Conservation (phyloP, 768 basidiomycete genomes). For the Leucosporidium yakuticum region DNA sequence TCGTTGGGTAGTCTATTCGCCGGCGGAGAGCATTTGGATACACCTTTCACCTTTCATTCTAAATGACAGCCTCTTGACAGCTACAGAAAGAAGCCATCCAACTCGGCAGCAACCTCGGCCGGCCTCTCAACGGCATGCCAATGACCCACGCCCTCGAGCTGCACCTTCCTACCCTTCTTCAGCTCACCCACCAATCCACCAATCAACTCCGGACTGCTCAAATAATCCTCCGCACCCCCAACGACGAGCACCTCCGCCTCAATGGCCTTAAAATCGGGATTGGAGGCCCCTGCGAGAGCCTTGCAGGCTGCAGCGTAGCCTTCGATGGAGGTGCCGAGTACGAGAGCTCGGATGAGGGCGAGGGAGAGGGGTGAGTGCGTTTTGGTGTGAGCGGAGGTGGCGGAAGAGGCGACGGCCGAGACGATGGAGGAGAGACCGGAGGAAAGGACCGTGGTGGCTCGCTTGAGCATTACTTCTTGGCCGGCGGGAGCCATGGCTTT, state of each 20-base stretch:
- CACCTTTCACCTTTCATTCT: too few relatives aligned
- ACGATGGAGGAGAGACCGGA: slow-evolving; percentile 13
- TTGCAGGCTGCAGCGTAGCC: slow-evolving; percentile 21
- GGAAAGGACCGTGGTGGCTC: slow-evolving; percentile 6
- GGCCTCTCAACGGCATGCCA: slow-evolving; percentile 29
- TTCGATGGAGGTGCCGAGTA: slow-evolving; percentile 2
- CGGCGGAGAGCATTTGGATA: too few relatives aligned
- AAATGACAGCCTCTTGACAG: too few relatives aligned
- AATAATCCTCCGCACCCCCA: slow-evolving; percentile 17
- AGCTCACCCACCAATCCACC: neutral
- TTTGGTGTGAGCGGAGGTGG: slow-evolving; percentile 7
- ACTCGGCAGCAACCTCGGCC: neutral
- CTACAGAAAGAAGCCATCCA: slow-evolving; percentile 13
- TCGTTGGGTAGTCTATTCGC: too few relatives aligned
- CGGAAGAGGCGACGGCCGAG: slow-evolving; percentile 5
- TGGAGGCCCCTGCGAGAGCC: neutral
- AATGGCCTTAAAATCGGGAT: slow-evolving; percentile 16
- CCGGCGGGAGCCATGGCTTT: neutral
- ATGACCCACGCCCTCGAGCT: slow-evolving; percentile 16
- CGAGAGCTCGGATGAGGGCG: slow-evolving; percentile 23
- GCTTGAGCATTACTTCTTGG: slow-evolving; percentile 8
- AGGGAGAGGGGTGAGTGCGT: slow-evolving; percentile 9
- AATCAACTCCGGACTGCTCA: slow-evolving; percentile 9
- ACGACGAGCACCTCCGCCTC: slow-evolving; percentile 16
- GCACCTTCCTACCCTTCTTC: neutral